Percentiles rank a stretch among this genome's conserved stretches.
phyloP scores from a whole-genome alignment of 768 basidiomycete genomes.

The Trametes cubensis region DNA sequence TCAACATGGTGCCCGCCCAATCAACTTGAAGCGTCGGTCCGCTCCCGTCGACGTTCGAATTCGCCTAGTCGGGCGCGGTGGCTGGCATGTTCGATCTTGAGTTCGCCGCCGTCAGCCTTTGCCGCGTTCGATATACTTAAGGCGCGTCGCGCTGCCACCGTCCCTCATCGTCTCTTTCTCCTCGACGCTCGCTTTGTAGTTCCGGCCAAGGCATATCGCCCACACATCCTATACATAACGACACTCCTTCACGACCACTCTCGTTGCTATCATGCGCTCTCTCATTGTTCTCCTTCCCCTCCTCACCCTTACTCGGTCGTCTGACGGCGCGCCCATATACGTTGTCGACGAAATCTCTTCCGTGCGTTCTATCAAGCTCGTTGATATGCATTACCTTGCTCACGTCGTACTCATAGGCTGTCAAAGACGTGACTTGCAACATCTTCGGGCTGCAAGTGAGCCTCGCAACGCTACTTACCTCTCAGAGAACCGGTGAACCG shows the following conservation, averaged over 20 bases:
- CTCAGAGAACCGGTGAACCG: not conserved
- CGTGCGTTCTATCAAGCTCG: not conserved
- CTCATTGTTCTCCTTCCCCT: conserved; percentile 19
- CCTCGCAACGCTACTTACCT: not conserved
- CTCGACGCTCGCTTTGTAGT: conserved; percentile 1
- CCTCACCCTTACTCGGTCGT: conserved; percentile 4
- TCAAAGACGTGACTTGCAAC: not conserved
- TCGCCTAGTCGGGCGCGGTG: not conserved
- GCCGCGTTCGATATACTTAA: not conserved
- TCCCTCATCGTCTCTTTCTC: conserved; percentile 1
- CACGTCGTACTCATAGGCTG: not conserved
- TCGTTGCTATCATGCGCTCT: conserved; percentile 19
- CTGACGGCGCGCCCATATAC: conserved; percentile 10
- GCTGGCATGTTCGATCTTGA: not conserved
- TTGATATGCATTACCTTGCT: not conserved
- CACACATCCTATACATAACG: not conserved
- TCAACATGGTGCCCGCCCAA: no score
- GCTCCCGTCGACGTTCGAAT: no score
- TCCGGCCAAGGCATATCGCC: not conserved
- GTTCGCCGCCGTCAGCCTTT: conserved; percentile 1
- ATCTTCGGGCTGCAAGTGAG: not conserved
- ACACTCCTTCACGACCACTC: conserved; percentile 15
- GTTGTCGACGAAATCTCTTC: not conserved
- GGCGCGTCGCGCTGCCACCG: not conserved
- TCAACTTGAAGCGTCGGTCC: no score